phyloP scores from a whole-genome alignment of 2,329 filamentous ascomycete species.

The Beauveria brongniartii region DNA sequence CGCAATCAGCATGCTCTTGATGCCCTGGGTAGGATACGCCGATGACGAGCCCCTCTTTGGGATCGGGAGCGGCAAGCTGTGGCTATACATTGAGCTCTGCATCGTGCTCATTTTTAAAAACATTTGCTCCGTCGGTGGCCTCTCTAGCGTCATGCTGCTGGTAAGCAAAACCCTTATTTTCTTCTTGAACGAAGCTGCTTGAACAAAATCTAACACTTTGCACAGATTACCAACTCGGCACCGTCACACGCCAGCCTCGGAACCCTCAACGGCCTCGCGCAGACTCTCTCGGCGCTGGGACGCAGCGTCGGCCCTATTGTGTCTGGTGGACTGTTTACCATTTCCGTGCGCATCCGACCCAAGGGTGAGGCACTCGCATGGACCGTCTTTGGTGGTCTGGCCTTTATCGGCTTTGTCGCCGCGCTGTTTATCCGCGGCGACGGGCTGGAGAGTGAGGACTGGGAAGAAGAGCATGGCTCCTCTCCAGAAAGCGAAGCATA shows the following conservation, averaged over 20 bases:
- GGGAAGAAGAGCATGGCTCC: slow-evolving; percentile 20
- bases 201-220: background rate
- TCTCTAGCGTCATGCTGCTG: slow-evolving; percentile 82
- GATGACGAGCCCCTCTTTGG: slow-evolving; percentile 49
- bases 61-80: slow-evolving; percentile 53
- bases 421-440: slow-evolving; percentile 68
- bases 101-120: slow-evolving; percentile 79
- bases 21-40: slow-evolving; percentile 83
- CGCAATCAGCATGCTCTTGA: slow-evolving; percentile 72
- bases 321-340: slow-evolving; percentile 77
- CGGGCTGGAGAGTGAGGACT: slow-evolving; percentile 52
- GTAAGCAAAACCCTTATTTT: slow-evolving; percentile 39
- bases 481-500: background rate
- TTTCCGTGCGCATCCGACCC: slow-evolving; percentile 62
- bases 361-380: slow-evolving; percentile 83
- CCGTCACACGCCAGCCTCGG: slow-evolving; percentile 80
- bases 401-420: slow-evolving; percentile 70
- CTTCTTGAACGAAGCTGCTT: background rate
- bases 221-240: slow-evolving; percentile 84
- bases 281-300: slow-evolving; percentile 85
- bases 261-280: slow-evolving; percentile 85
- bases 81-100: slow-evolving; percentile 77
- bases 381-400: slow-evolving; percentile 77
- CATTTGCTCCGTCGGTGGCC: slow-evolving; percentile 76
- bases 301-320: slow-evolving; percentile 83